phyloP scores from a whole-genome alignment of 2,329 filamentous ascomycete genomes.

The Rosellinia necatrix region DNA sequence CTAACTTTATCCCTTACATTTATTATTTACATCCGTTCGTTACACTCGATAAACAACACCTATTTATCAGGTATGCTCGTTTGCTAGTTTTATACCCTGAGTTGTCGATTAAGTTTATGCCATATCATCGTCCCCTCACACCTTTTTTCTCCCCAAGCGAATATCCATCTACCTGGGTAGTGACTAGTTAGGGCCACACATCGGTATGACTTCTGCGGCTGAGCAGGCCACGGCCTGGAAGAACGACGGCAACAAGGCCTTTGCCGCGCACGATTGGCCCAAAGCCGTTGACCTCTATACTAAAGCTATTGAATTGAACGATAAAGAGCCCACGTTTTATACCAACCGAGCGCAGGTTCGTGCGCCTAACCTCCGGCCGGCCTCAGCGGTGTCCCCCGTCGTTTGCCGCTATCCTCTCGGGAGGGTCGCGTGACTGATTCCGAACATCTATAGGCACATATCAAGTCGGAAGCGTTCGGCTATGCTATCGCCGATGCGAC shows the following conservation, averaged over 20 bases:
- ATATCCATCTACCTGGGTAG: no score
- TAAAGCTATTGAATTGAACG: slow-evolving; percentile 83
- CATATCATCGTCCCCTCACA: not conserved
- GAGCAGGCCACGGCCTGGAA: slow-evolving; percentile 84
- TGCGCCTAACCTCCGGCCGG: slow-evolving; percentile 23
- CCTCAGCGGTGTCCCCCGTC: slow-evolving; percentile 13
- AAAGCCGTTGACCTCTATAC: slow-evolving; percentile 82
- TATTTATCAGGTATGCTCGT: no score
- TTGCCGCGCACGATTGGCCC: slow-evolving; percentile 84
- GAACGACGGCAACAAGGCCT: slow-evolving; percentile 92
- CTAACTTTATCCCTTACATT: no score
- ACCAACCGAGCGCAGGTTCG: slow-evolving; percentile 92
- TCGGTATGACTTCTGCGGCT: slow-evolving; percentile 47
- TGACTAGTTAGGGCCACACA: not conserved
- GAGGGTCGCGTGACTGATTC: slow-evolving; percentile 54
- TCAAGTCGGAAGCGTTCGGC: slow-evolving; percentile 94
- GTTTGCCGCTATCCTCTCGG: not conserved
- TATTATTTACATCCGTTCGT: no score
- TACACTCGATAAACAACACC: not conserved
- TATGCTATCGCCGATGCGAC: slow-evolving; percentile 90
- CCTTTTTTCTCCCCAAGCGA: not conserved
- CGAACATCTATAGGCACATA: slow-evolving; percentile 68
- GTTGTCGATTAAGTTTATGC: not conserved
- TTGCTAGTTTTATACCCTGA: no score
- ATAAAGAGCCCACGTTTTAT: slow-evolving; percentile 85